phyloP scores from a whole-genome alignment of 805 yeast genomes.

The Alloascoidea africana region DNA sequence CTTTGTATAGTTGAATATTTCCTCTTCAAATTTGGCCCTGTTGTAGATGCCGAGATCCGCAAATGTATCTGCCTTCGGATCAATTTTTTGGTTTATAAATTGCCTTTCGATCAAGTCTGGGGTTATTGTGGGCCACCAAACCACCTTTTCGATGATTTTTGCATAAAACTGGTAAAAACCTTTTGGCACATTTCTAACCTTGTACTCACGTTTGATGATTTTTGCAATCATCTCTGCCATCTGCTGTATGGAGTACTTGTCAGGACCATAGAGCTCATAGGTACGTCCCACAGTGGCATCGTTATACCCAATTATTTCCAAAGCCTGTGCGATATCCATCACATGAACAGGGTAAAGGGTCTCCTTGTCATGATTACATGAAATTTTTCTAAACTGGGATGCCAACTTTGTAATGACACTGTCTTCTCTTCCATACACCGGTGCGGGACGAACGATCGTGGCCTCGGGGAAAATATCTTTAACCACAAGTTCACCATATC shows the following conservation, averaged over 20 bases:
- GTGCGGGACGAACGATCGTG: conserved; percentile 77
- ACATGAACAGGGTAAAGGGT: conserved; percentile 60
- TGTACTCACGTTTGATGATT: conserved; percentile 29
- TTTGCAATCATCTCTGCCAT: conserved; percentile 48
- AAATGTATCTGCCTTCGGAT: conserved; percentile 46
- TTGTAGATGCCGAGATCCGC: conserved; percentile 57
- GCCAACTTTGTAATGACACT: conserved; percentile 48
- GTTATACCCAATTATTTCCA: conserved; percentile 67
- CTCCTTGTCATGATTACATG: conserved; percentile 51
- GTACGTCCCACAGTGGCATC: conserved; percentile 68
- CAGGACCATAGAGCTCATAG: conserved; percentile 64
- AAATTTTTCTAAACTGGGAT: conserved; percentile 40
- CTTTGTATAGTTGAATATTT: conserved; percentile 26
- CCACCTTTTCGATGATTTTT: conserved; percentile 19
- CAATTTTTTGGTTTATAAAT: conserved; percentile 48
- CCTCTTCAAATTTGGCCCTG: conserved; percentile 34
- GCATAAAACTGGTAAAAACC: conserved; percentile 20
- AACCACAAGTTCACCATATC: conserved; percentile 59
- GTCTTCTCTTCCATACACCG: conserved; percentile 65
- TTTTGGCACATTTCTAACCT: conserved; percentile 24
- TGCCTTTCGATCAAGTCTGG: conserved; percentile 68
- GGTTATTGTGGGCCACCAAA: conserved; percentile 34
- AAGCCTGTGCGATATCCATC: conserved; percentile 60
- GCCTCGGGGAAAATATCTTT: conserved; percentile 54
- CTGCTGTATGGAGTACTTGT: conserved; percentile 30